Conservation (phyloP, 2,329 filamentous ascomycete genomes). For the Penicillium sp. region DNA sequence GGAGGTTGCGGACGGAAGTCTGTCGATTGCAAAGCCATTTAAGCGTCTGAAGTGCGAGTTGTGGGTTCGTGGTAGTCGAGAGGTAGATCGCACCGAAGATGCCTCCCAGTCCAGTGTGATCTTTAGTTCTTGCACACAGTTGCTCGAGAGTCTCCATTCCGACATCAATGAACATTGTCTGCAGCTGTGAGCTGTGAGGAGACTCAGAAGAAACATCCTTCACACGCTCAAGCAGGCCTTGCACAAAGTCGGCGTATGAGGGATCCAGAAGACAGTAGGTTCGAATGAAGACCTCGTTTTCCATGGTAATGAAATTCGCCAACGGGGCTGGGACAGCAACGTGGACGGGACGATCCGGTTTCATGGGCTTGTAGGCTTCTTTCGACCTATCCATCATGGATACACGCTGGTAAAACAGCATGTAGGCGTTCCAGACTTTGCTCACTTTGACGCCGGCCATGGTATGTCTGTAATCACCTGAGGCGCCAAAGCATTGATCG, state of each 20-base stretch:
- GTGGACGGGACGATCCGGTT: constrained; percentile 51
- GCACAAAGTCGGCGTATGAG: constrained; percentile 65
- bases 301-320: constrained; percentile 58
- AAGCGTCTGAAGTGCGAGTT: constrained; percentile 60
- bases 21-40: constrained; percentile 59
- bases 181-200: constrained; percentile 47
- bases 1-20: constrained; percentile 60
- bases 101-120: constrained; percentile 60
- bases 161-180: constrained; percentile 44
- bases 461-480: constrained; percentile 54
- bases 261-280: constrained; percentile 78
- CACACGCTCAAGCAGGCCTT: constrained; percentile 58
- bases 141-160: constrained; percentile 67
- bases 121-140: constrained; percentile 68
- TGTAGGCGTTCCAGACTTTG: constrained; percentile 85
- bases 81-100: constrained; percentile 54
- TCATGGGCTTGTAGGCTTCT: constrained; percentile 44
- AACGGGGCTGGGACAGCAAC: constrained; percentile 47
- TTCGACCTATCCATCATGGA: constrained; percentile 60
- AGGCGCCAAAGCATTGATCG: constrained; percentile 74
- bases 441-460: constrained; percentile 52
- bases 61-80: constrained; percentile 50
- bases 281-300: constrained; percentile 71
- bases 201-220: constrained; percentile 51
- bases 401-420: constrained; percentile 91